These are phyloP conservation scores for Hypoxylon sp. DNA, from an alignment of 2,329 filamentous ascomycete species.

Conservation along the genomic window DNA sequence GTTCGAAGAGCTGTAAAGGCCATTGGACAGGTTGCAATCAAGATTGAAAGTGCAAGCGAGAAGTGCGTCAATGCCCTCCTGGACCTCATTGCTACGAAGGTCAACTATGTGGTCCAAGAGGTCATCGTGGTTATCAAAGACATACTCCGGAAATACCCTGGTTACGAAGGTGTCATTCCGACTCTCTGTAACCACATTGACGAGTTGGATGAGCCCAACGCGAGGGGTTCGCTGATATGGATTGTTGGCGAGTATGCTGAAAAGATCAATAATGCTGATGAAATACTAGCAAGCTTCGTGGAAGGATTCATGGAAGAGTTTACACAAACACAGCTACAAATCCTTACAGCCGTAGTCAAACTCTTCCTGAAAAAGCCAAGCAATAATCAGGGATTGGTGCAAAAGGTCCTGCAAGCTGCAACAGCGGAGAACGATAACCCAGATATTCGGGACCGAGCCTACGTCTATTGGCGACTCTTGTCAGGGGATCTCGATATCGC, in stretches of 20 bases:
- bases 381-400: conserved; percentile 89
- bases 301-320: conserved; percentile 97
- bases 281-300: conserved; percentile 91
- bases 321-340: conserved; percentile 98
- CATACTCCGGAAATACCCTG: conserved; percentile 96
- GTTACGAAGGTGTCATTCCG: conserved; percentile 97
- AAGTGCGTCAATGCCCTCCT: conserved; percentile 95
- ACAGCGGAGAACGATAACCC: conserved; percentile 98
- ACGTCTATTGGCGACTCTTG: conserved; percentile 97
- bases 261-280: conserved; percentile 98
- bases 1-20: conserved; percentile 94
- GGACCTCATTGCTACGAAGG: conserved; percentile 95
- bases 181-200: conserved; percentile 97
- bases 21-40: conserved; percentile 98
- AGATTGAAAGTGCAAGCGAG: conserved; percentile 95
- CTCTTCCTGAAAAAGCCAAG: conserved; percentile 97
- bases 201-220: conserved; percentile 93
- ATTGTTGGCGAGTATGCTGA: conserved; percentile 99
- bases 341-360: conserved; percentile 96
- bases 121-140: conserved; percentile 99
- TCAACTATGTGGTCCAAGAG: conserved; percentile 99
- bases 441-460: conserved; percentile 95
- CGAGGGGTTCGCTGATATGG: conserved; percentile 94
- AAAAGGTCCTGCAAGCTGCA: conserved; percentile 92
- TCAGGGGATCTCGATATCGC: conserved; percentile 93